These are phyloP conservation scores for Aspergillus panamensis DNA, from an alignment of 495 filamentous ascomycete species.

Conservation along the genomic window DNA sequence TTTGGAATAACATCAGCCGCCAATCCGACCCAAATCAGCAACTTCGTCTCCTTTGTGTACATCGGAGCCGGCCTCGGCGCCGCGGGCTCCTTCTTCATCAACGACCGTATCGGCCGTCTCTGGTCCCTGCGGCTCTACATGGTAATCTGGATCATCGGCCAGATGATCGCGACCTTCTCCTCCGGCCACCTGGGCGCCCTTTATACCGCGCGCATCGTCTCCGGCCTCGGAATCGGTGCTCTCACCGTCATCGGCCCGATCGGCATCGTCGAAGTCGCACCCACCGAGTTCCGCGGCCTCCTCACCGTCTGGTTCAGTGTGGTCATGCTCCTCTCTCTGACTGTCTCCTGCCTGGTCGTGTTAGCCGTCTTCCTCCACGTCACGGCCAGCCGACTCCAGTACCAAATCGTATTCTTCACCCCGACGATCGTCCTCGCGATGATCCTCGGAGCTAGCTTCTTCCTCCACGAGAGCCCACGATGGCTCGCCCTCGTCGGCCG, in stretches of 20 bases:
- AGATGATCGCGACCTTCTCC: not conserved
- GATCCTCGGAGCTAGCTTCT: slow-evolving; percentile 18
- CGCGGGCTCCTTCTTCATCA: not conserved
- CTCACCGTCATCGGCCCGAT: slow-evolving; percentile 16
- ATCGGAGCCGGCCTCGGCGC: not conserved
- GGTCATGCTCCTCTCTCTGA: slow-evolving; percentile 9
- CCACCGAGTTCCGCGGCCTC: slow-evolving; percentile 21
- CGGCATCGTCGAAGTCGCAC: slow-evolving; percentile 20
- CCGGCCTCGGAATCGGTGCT: slow-evolving; percentile 20
- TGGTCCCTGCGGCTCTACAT: slow-evolving; percentile 10
- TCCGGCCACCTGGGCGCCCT: not conserved
- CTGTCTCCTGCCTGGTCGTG: slow-evolving; percentile 13
- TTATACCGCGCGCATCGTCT: slow-evolving; percentile 19
- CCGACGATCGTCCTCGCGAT: slow-evolving; percentile 17
- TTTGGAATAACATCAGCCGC: not conserved
- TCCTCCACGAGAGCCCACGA: slow-evolving; percentile 36
- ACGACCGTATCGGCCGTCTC: slow-evolving; percentile 8
- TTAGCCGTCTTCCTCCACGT: slow-evolving; percentile 12
- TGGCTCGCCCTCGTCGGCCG: slow-evolving; percentile 27
- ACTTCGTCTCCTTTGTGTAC: slow-evolving; percentile 2
- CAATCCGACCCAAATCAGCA: not conserved
- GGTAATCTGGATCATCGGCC: slow-evolving; percentile 5
- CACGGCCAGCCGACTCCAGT: slow-evolving; percentile 15
- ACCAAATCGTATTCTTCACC: slow-evolving; percentile 20
- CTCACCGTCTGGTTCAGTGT: slow-evolving; percentile 19